Base-by-base conservation (phyloP, 768 basidiomycete genomes). In the Boletus speciosus region DNA sequence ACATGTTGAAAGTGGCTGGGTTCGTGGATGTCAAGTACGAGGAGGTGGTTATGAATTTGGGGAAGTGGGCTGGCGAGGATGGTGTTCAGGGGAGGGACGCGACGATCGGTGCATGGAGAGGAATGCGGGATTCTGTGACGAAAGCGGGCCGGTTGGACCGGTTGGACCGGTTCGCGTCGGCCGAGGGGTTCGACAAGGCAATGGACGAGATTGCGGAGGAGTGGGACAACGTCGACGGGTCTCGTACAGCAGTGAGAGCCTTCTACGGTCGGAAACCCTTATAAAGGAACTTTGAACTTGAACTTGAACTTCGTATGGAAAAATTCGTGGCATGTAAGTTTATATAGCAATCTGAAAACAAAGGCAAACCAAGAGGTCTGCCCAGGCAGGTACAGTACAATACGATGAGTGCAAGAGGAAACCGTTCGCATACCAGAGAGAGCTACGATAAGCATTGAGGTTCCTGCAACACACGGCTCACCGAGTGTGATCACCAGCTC, bases 51-150 rank as follows among this genome's bases (percentile, higher is more conserved):
- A 57, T 67, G 49, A 56, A 61, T 0, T 8, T 67, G 42, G 66
- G 69, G 0, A 62, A 53, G 36, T 63, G 66, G 66, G 69, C 62
- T 5, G 62, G 66, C 1, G 45, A 61, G 48, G 55, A 64, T 16
- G 67, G 66, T 0, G 7, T 63, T 9, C 46, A 60, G 23, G 67
- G 38, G 3, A 56, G 59, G 19, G 40, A 68, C 7, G 14, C 42
- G 32, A 49, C 41, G 16, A 59, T 63, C 0, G 58, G 58, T 6
- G 61, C 63, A 1, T 66, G 61, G 57, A 54, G 49, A n/a, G 69
- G 67, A 2, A 55, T 66, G 51, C 63, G 60, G 27, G 61, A 56
- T 42, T 27, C 61, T 0, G 46, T 65, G n/a, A 53, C 67, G 54
- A 69, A 43, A 29, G 48, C 38, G 1, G 66, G 58, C 0, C 59